Evolutionary conservation across 2,329 filamentous ascomycete genomes (phyloP).

Genomic region (Ophiosphaerella herpotricha): DNA sequence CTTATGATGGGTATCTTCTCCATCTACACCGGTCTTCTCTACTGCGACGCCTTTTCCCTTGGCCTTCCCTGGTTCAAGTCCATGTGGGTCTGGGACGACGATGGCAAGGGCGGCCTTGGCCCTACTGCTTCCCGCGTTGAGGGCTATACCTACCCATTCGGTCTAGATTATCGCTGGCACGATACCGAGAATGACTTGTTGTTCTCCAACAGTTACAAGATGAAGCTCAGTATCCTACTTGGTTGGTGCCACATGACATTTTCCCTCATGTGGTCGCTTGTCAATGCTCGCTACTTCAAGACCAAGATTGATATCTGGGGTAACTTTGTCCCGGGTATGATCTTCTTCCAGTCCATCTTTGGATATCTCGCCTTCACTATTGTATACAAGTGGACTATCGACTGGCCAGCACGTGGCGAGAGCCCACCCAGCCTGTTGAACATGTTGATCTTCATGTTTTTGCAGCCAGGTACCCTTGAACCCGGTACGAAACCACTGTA

Average conservation of each 20-base stretch:
- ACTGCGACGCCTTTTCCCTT: constrained; percentile 97
- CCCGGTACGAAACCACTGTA: constrained; percentile 69
- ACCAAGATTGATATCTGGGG: constrained; percentile 94
- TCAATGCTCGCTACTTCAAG: constrained; percentile 95
- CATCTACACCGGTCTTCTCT: constrained; percentile 94
- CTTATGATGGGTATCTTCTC: constrained; percentile 98
- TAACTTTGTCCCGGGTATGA: constrained; percentile 97
- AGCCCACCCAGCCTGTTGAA: constrained; percentile 88
- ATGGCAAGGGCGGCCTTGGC: constrained; percentile 57
- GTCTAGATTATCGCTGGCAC: constrained; percentile 96
- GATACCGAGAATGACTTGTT: constrained; percentile 92
- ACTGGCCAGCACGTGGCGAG: constrained; percentile 73
- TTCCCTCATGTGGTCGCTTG: constrained; percentile 87
- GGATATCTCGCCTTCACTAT: constrained; percentile 94
- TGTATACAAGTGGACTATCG: constrained; percentile 93
- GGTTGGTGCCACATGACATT: constrained; percentile 99
- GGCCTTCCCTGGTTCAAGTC: constrained; percentile 86
- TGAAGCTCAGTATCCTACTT: constrained; percentile 98
- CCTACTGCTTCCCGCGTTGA: constrained; percentile 68
- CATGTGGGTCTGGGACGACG: constrained; percentile 84
- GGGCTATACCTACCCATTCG: constrained; percentile 90
- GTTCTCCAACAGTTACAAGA: constrained; percentile 99
- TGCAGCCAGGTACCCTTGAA: constrained; percentile 77
- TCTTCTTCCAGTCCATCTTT: constrained; percentile 99
- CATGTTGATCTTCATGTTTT: constrained; percentile 99